Base-by-base conservation (phyloP, 768 basidiomycete genomes). In the Leccinum boreale region DNA sequence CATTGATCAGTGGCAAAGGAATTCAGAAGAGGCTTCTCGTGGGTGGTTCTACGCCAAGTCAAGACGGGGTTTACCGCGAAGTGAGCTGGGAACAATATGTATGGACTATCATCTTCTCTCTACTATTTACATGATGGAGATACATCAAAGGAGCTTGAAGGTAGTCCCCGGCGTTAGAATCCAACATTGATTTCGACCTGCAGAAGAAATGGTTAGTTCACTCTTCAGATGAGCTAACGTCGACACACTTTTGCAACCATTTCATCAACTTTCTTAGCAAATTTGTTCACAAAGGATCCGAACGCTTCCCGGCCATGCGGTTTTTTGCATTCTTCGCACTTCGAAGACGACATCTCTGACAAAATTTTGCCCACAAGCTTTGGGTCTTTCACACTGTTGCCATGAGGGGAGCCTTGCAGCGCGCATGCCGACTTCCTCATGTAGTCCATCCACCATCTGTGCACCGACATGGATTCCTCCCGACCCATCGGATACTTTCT, bases 371-470 rank as follows among this genome's bases (percentile, higher is more conserved):
- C 14, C 9, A 62, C 33, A 14, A 62, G 53, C 4, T 31, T 4
- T 11, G 5, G 2, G 33, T 65, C 52, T 21, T 52, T 62, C 5
- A 65, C 56, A 6, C 23, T 28, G 1, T 52, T 11, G 1, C 56
- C 35, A 0, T 21, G 19, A 12, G 63, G 58, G 6, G 19, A 29
- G 39, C 28, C 46, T 28, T 39, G 56, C 53, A 67, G 14, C 1
- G 42, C 58, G 0, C 8, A 5, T 46, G 55, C 39, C 17, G 63
- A 57, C 53, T 53, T 62, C 19, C 6, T 59, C 63, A 60, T 59
- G 19, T 62, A 67, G 14, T 62, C 45, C 1, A 39, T 0, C 65
- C 62, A 66, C 65, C 59, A 67, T 1, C 0, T 33, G 29, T 67
- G 60, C 48, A 57, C 55, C 1, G 14, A 15, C 11, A 54, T 7